Conservation (phyloP, 2,329 filamentous ascomycete species). For the Talaromyces amestolkiae region DNA sequence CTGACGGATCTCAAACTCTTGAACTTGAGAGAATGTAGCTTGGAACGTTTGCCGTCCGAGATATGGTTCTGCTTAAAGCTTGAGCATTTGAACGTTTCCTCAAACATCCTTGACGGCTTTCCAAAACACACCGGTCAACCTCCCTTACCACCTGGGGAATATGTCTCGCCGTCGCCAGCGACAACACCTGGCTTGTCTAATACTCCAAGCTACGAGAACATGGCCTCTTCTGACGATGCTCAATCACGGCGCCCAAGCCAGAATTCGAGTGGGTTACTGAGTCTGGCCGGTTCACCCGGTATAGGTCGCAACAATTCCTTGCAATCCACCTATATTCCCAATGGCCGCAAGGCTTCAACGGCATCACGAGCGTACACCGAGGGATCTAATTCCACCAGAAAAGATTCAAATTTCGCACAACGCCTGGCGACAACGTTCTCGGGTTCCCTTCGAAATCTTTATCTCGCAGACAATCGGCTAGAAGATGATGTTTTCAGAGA, state of each 20-base stretch:
- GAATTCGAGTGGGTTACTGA: constrained; percentile 71
- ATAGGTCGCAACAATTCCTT: constrained; percentile 73
- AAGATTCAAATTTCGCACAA: constrained; percentile 84
- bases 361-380: constrained; percentile 66
- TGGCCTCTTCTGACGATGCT: constrained; percentile 64
- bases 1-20: constrained; percentile 79
- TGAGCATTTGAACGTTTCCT: constrained; percentile 90
- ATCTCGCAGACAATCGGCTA: constrained; percentile 88
- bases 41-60: constrained; percentile 82
- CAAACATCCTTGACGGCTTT: constrained; percentile 86
- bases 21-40: constrained; percentile 90
- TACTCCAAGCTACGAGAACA: constrained; percentile 74
- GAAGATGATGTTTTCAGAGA: constrained; percentile 96
- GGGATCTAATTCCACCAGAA: constrained; percentile 61
- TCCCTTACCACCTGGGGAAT: constrained; percentile 59
- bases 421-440: constrained; percentile 83
- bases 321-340: constrained; percentile 74
- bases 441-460: constrained; percentile 76
- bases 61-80: constrained; percentile 93
- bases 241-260: constrained; percentile 76
- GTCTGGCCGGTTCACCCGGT: constrained; percentile 57
- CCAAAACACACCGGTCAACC: constrained; percentile 73
- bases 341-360: constrained; percentile 80
- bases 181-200: constrained; percentile 53
- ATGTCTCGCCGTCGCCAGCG: constrained; percentile 41